Evolutionary conservation across 139 green algal genomes (phyloP), one percentile per base, ranked within the genome.

Genomic region (Microglena sp.): DNA sequence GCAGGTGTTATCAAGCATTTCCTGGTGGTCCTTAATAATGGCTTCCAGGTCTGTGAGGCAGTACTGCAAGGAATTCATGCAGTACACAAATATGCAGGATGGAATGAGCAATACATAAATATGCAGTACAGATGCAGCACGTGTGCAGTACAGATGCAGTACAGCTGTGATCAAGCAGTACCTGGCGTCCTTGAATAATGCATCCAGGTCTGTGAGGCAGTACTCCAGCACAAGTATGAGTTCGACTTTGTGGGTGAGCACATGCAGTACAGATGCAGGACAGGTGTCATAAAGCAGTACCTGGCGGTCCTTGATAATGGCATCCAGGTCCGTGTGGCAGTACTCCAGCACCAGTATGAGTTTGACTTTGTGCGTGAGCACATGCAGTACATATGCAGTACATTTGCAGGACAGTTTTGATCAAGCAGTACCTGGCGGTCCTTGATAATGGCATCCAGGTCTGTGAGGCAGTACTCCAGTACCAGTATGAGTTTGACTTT

Each of bases 111-210:
- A 18, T 50, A 50, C 40, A 50, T 50, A 50, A 50, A 50, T 50
- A 50, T 50, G 40, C 40, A 50, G 40, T 50, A 50, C 40, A 50
- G 40, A 50, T 50, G 40, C 40, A 50, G 18, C 40, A 50, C 40
- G 40, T 11, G 40, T 50, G 40, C 40, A 50, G 40, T 50, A 50
- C 40, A 50, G 40, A 50, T 50, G 40, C 18, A 50, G n/a, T n/a
- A 18, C 40, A 50, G 40, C 11, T 50, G 11, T 50, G 11, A 50
- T 24, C 15, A 50, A 18, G 40, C 40, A 18, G 40, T 50, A 11
- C 40, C 18, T 11, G 40, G 40, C 15, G 15, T 11, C 40, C 11
- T 50, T 18, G 18, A 18, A 11, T 24, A 18, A 11, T 24, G 40
- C 15, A 24, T 18, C 15, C 11, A 18, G 15, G 18, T 18, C 40